Percentiles rank a stretch among this genome's conserved stretches.
Evolutionary conservation across 768 basidiomycete genomes (phyloP).

Genomic region (Termitomyces sp.): DNA sequence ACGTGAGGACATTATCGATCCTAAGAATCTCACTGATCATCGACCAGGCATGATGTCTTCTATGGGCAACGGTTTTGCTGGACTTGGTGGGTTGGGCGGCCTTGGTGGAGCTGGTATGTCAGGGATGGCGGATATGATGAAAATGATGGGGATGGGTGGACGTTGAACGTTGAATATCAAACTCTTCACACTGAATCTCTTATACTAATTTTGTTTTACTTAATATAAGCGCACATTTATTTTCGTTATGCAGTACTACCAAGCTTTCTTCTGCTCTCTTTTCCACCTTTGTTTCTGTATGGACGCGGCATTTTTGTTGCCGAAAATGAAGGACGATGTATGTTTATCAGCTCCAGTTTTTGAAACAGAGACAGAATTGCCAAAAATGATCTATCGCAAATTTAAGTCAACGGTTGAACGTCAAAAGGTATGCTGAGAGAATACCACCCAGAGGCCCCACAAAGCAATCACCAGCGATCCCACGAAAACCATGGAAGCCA

Average conservation of each 20-base stretch:
- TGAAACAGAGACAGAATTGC: conserved; percentile 51
- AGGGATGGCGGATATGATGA: conserved; percentile 76
- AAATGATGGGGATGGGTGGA: conserved; percentile 85
- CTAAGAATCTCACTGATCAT: background rate
- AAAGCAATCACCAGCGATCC: conserved; percentile 51
- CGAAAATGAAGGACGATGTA: conserved; percentile 77
- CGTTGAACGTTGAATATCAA: conserved; percentile 23
- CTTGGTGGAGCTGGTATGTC: conserved; percentile 56
- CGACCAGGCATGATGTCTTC: conserved; percentile 79
- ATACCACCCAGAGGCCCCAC: conserved; percentile 72
- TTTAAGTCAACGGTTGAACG: background rate
- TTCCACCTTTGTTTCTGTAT: conserved; percentile 57
- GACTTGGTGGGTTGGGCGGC: conserved; percentile 54
- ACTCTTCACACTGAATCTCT: background rate
- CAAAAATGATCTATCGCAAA: conserved; percentile 52
- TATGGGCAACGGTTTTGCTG: conserved; percentile 73
- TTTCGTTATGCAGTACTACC: conserved; percentile 4
- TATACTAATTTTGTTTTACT: background rate
- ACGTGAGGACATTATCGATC: conserved; percentile 40
- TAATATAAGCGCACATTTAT: background rate
- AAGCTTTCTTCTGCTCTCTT: conserved; percentile 28
- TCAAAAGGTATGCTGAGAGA: conserved; percentile 21
- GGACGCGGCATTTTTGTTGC: conserved; percentile 67
- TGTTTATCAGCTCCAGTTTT: conserved; percentile 80
- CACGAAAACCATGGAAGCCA: conserved; percentile 49